Evolutionary conservation across 2,329 filamentous ascomycete genomes (phyloP).

Genomic region (Fusarium pseudocircinatum): DNA sequence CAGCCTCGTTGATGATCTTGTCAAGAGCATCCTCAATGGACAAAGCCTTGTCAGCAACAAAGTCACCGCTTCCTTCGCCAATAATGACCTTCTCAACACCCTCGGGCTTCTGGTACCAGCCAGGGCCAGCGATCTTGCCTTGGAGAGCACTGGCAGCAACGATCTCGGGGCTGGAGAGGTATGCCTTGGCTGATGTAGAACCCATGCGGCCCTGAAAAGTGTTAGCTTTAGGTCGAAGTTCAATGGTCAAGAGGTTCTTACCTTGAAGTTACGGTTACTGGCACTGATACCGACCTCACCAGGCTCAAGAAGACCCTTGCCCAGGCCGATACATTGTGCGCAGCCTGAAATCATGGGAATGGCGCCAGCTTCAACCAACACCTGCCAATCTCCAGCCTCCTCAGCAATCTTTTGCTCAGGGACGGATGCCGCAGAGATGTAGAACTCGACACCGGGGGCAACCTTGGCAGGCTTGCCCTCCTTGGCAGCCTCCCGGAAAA

Average conservation of each 20-base stretch:
- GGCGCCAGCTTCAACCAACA: constrained; percentile 83
- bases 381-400: constrained; percentile 85
- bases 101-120: constrained; percentile 78
- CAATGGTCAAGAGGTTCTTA: not conserved
- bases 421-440: constrained; percentile 86
- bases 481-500: constrained; percentile 82
- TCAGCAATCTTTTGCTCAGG: constrained; percentile 82
- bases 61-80: constrained; percentile 76
- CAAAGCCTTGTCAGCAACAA: constrained; percentile 70
- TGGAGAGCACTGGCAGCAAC: constrained; percentile 87
- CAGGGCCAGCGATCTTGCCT: constrained; percentile 79
- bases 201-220: constrained; percentile 79
- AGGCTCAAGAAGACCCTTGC: constrained; percentile 79
- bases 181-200: constrained; percentile 70
- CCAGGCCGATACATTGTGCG: constrained; percentile 87
- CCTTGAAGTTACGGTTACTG: constrained; percentile 26
- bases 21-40: constrained; percentile 77
- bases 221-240: not conserved
- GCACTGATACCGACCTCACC: constrained; percentile 90
- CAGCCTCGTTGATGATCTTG: constrained; percentile 74
- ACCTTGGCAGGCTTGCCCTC: constrained; percentile 74
- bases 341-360: constrained; percentile 73
- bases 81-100: constrained; percentile 73
- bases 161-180: constrained; percentile 88
- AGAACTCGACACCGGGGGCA: constrained; percentile 80